Evolutionary conservation across 148 eudicot genomes (phyloP).

Genomic region (Diospyros kaki): DNA sequence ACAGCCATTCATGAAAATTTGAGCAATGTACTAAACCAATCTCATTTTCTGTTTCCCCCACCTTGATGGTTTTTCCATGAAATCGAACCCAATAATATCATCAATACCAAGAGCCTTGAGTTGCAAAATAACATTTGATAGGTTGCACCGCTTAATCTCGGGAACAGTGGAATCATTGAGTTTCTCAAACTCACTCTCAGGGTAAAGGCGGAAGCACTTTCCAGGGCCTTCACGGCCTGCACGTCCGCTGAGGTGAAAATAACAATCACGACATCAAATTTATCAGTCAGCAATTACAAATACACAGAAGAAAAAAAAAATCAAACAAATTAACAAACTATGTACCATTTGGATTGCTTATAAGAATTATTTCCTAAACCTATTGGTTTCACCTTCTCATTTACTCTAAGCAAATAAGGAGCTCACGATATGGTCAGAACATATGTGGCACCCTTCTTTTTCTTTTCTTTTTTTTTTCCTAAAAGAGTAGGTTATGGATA

Average conservation of each 20-base stretch:
- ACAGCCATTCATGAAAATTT: too few species aligned
- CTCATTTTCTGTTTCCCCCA: conserved; percentile 12
- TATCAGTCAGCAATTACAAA: background rate
- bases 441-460: too few species aligned
- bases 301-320: background rate
- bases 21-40: background rate
- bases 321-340: background rate
- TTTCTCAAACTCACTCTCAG: conserved; percentile 70
- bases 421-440: background rate
- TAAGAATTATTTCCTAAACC: background rate
- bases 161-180: conserved; percentile 82
- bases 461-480: background rate
- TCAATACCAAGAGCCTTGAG: conserved; percentile 93
- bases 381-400: background rate
- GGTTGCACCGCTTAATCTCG: conserved; percentile 82
- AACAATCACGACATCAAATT: conserved; percentile 6
- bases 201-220: conserved; percentile 91
- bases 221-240: conserved; percentile 99
- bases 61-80: conserved; percentile 91
- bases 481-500: background rate
- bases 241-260: conserved; percentile 64
- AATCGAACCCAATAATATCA: conserved; percentile 84
- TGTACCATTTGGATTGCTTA: conserved; percentile 7
- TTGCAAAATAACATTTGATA: conserved; percentile 82
- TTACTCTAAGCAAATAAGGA: background rate